Base-by-base conservation (phyloP, 352 stramenopile species). In the Poterioochromonas sp. region DNA sequence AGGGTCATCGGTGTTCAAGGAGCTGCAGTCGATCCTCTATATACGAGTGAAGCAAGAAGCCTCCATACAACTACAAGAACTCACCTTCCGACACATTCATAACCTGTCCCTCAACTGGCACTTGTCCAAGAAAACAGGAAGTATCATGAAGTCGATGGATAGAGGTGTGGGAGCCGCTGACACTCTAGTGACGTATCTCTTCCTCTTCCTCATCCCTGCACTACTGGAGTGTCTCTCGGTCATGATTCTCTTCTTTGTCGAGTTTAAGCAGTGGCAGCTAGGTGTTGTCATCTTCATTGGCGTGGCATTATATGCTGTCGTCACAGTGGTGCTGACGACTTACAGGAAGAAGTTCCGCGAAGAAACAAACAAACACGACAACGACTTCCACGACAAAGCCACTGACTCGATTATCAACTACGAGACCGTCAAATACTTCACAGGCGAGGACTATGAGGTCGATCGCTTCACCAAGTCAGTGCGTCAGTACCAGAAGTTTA, bases 331-430 rank as follows among this genome's bases (percentile, higher is more conserved):
- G 76, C 90, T 98, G 47, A 98, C 95, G 20, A 82, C 98, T 0
- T 98, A 94, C 93, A 88, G 95, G 40, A 98, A 98, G 80, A 96
- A 97, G 79, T 98, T 98, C 83, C 90, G 95, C 11, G 77, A 79
- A 54, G 76, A 68, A 44, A 93, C 89, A 40, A 95, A 91, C 82
- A 90, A 91, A 41, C 89, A 97, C 80, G 94, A 98, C 82, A 98
- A 98, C 80, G 92, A 97, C 82, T 98, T 93, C 85, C 93, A 98
- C 81, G 94, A 98, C 83, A 95, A 94, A 76, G 94, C 91, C 44
- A 98, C 93, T 1, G 95, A 99, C 82, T 92, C 88, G 47, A 82
- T 98, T n/a, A 86, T 97, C 39, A 98, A 98, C 82, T 98, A 97
- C 83, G 95, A 98, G 32, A 69, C 60, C n/a, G 60, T 69, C 2